These are phyloP conservation scores for Kluyveromyces nonfermentans DNA, from an alignment of 805 yeast genomes.

Conservation along the genomic window DNA sequence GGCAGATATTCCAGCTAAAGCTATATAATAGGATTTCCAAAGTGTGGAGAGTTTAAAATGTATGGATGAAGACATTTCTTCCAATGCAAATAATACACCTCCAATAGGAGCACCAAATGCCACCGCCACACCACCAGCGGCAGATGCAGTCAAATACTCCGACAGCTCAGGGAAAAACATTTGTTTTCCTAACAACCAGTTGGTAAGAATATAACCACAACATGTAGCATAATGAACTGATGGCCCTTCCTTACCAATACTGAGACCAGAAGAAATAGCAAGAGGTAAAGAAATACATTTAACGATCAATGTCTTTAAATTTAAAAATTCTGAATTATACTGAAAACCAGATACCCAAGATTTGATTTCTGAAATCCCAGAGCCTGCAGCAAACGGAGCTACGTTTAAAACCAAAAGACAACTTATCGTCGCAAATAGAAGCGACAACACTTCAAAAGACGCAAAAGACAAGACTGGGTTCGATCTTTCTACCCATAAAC, in stretches of 20 bases:
- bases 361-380: constrained; percentile 95
- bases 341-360: constrained; percentile 87
- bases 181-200: constrained; percentile 35
- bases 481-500: constrained; percentile 61
- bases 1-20: constrained; percentile 76
- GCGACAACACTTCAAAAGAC: constrained; percentile 49
- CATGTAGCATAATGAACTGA: constrained; percentile 97
- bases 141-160: constrained; percentile 64
- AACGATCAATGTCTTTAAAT: constrained; percentile 58
- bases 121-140: constrained; percentile 98
- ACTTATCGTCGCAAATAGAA: constrained; percentile 52
- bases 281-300: constrained; percentile 79
- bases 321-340: constrained; percentile 61
- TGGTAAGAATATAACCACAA: constrained; percentile 75
- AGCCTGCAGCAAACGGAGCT: constrained; percentile 92
- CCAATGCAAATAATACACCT: constrained; percentile 88
- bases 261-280: constrained; percentile 85
- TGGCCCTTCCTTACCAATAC: constrained; percentile 97
- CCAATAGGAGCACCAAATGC: constrained; percentile 97
- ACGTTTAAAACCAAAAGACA: constrained; percentile 58
- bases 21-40: constrained; percentile 88
- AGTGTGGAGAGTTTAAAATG: constrained; percentile 67
- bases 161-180: constrained; percentile 26
- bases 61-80: constrained; percentile 66
- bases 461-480: constrained; percentile 38